Base-by-base conservation (phyloP, 257 asterid species). In the Forsythia suspensa region DNA sequence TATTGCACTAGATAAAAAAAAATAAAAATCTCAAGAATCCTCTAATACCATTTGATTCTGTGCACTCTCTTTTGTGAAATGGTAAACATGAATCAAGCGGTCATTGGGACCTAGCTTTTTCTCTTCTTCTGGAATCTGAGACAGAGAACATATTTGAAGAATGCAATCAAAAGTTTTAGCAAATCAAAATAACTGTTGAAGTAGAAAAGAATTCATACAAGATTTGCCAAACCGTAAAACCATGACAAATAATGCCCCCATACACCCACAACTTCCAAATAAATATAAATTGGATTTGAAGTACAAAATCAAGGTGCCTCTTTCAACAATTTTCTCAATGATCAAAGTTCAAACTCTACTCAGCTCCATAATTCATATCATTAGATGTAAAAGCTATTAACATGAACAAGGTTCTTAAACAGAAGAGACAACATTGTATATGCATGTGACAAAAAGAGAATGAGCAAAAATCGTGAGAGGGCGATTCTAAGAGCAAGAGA, bases 81-180 rank as follows among this genome's bases (percentile, higher is more conserved):
- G 98, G 86, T 92, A 91, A 71, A 94, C 98, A 87, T 91, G 96
- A 78, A 92, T 92, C 82, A 89, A 77, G 40, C 93, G 97, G 82
- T 91, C 95, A 37, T 89, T 89, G 79, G 95, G 93, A 81, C 96
- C 97, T 70, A 88, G 87, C 82, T 85, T 86, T 91, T 89, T 94
- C 83, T 94, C 97, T 88, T 92, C 98, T 77, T 94, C 98, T 67
- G 98, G 98, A 84, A 94, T 80, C 98, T 94, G 87, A 29, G 34
- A 80, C 16, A 12, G 73, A 73, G 8, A 71, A 69, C 70, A 38
- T 42, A 72, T 20, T 73, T 29, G 73, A 37, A 76, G 71, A 65
- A 75, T 15, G 42, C 39, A 39, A 63, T 63, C 38, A 63, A 63
- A 63, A 63, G 37, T 63, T 29, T 15, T 63, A 24, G 70, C 37